Evolutionary conservation across 345 rosid species (phyloP).

Genomic region (Crucihimalaya himalaica): DNA sequence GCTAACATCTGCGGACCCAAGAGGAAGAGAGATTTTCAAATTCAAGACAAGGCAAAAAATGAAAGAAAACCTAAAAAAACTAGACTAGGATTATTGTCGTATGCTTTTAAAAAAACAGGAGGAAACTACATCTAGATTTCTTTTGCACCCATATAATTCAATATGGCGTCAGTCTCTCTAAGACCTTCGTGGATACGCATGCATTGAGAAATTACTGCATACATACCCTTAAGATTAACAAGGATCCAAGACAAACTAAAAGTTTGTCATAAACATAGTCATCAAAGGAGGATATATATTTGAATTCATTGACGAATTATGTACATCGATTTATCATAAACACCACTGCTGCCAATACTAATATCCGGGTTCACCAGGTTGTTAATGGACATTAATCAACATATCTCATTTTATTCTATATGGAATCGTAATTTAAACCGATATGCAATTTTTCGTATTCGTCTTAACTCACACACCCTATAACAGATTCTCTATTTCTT

Average conservation of each 20-base stretch:
- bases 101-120: neutral
- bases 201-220: too few species aligned
- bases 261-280: neutral
- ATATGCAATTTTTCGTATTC: slow-evolving; percentile 1
- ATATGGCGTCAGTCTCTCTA: neutral
- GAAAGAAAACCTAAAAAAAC: neutral
- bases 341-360: neutral
- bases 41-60: slow-evolving; percentile 9
- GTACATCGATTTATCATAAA: neutral
- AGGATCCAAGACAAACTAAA: neutral
- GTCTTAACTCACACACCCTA: slow-evolving; percentile 1
- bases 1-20: slow-evolving; percentile 56
- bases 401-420: neutral
- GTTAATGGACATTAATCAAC: neutral
- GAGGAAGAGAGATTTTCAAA: slow-evolving; percentile 22
- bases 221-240: too few species aligned
- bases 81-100: neutral
- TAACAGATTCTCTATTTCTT: neutral
- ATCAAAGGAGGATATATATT: neutral
- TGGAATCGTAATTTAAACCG: neutral
- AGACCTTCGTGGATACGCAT: slow-evolving; percentile 1
- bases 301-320: neutral
- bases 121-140: neutral
- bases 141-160: neutral
- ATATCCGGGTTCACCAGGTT: neutral